Evolutionary conservation across 2,329 filamentous ascomycete genomes (phyloP).

Genomic region (Furcasterigmium sp.): DNA sequence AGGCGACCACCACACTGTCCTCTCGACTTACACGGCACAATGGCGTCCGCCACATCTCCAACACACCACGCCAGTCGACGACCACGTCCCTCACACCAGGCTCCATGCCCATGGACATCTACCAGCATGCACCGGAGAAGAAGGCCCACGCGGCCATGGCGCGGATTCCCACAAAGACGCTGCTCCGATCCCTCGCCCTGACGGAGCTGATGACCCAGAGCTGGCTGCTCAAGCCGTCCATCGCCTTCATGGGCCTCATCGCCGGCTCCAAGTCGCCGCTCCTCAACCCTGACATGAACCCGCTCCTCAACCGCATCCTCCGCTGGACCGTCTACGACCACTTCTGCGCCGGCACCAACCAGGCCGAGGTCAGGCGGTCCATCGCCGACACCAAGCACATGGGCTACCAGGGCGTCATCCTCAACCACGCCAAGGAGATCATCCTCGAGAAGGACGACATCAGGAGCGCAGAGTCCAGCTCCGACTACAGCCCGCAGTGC

Average conservation of each 20-base stretch:
- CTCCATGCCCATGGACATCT: not conserved
- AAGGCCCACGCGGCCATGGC: slow-evolving; percentile 4
- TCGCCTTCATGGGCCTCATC: slow-evolving; percentile 16
- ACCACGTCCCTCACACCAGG: not conserved
- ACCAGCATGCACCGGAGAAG: not conserved
- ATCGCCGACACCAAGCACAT: slow-evolving; percentile 37
- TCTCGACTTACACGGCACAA: not conserved
- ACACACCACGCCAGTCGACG: not conserved
- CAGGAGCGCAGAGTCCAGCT: slow-evolving; percentile 6
- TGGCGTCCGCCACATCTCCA: not conserved
- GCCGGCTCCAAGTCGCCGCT: slow-evolving; percentile 15
- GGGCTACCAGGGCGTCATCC: slow-evolving; percentile 50
- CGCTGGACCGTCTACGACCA: slow-evolving; percentile 49
- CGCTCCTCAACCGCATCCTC: slow-evolving; percentile 38
- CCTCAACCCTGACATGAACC: slow-evolving; percentile 43
- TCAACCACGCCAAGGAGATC: slow-evolving; percentile 45
- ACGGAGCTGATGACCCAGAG: slow-evolving; percentile 20
- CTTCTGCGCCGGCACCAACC: slow-evolving; percentile 49
- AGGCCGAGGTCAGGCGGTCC: slow-evolving; percentile 36
- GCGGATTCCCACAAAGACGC: slow-evolving; percentile 14
- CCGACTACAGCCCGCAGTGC: slow-evolving; percentile 4
- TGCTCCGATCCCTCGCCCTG: slow-evolving; percentile 18
- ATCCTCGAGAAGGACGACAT: slow-evolving; percentile 31
- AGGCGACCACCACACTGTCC: not conserved
- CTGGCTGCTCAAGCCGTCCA: slow-evolving; percentile 17